Base-by-base conservation (phyloP, 306 rosid species). In the Castanea sativa region DNA sequence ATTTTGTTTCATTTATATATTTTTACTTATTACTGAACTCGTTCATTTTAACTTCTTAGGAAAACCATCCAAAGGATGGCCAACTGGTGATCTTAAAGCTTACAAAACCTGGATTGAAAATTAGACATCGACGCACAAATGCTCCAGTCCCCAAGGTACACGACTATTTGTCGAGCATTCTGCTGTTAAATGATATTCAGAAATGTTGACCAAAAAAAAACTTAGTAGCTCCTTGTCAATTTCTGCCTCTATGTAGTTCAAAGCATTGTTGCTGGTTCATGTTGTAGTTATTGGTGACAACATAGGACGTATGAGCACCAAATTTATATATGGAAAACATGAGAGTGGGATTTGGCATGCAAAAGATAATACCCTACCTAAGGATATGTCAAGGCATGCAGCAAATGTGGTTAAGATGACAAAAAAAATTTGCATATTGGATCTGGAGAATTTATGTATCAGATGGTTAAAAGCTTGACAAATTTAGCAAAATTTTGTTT, bases 21-120 rank as follows among this genome's bases (percentile, higher is more conserved):
- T 18, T 23, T 21, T 73, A 74, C 12, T 76, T 58, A 18, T 71
- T 69, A 68, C 74, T 73, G 57, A 63, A 64, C 56, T 81, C 2
- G 6, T 78, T 67, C 29, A 76, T 83, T 67, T 73, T 78, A n/a
- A 10, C 84, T 68, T 85, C 53, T 55, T 68, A 95, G 99, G 99
- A 98, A 58, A 73, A 83, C 29, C 99, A 95, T 88, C 99, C 99
- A 2, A 76, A 71, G 69, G 98, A 91, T 86, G 98, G 96, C 70
- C 89, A 76, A 43, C 97, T 94, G 21, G 87, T 95, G 83, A 65
- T 86, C 15, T 55, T 95, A 76, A 91, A 83, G 89, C 82, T 90
- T 65, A 84, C 88, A 30, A 87, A 70, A 85, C 58, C 29, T 68
- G 99, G 99, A 74, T 87, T 89, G 80, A 51, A 81, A 10, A 79